phyloP scores from a whole-genome alignment of 169 alveolate genomes.

The Eimeria zaria region DNA sequence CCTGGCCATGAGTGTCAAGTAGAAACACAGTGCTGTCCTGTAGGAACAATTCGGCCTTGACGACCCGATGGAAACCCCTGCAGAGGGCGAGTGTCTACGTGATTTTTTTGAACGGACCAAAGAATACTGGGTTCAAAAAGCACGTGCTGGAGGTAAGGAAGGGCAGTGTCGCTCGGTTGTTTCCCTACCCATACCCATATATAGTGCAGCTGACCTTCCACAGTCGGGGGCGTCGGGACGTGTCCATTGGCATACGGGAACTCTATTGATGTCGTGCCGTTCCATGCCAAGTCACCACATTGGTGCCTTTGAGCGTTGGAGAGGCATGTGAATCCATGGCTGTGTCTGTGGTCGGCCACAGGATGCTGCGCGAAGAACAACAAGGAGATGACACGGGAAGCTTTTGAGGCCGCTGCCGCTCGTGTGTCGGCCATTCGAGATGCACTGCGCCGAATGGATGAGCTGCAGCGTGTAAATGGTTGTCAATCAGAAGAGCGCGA shows the following conservation, averaged over 20 bases:
- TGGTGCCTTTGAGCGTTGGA: neutral
- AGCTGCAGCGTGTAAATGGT: neutral
- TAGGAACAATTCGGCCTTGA: slow-evolving; percentile 84
- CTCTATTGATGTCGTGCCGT: neutral
- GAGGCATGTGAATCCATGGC: neutral
- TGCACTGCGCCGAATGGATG: slow-evolving; percentile 60
- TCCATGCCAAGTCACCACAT: neutral
- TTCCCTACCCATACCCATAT: no score
- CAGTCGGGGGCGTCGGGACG: neutral
- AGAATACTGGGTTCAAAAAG: slow-evolving; percentile 88
- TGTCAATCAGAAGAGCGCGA: slow-evolving; percentile 30
- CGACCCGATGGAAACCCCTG: slow-evolving; percentile 86
- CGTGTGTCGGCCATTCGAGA: slow-evolving; percentile 55
- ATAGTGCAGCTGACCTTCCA: no score
- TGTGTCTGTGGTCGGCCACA: neutral
- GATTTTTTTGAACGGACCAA: slow-evolving; percentile 91
- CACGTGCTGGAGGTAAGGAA: slow-evolving; percentile 33
- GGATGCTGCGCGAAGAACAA: slow-evolving; percentile 30
- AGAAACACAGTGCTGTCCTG: neutral
- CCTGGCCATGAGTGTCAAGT: neutral
- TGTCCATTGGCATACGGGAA: neutral
- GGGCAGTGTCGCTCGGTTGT: neutral
- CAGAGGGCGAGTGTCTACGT: slow-evolving; percentile 88
- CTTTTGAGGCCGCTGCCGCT: slow-evolving; percentile 60
- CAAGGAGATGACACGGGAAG: slow-evolving; percentile 74